These are phyloP conservation scores for Cryphonectria naterciae DNA, from an alignment of 2,329 filamentous ascomycete species.

Conservation along the genomic window DNA sequence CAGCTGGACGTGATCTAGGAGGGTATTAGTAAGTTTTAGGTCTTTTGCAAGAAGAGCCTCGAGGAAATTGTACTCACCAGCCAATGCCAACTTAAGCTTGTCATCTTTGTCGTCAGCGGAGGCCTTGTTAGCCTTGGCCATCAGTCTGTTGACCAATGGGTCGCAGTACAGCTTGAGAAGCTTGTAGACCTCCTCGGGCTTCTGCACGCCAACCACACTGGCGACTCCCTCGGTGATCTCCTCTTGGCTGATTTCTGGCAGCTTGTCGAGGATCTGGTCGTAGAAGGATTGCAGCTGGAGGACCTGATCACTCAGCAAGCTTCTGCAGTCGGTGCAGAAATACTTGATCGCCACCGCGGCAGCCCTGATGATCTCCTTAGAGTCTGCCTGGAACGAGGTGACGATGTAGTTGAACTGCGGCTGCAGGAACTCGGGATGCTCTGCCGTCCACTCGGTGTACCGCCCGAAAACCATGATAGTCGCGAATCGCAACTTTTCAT, in stretches of 20 bases:
- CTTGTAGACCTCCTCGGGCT: constrained; percentile 76
- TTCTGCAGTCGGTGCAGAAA: constrained; percentile 93
- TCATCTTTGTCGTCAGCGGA: constrained; percentile 66
- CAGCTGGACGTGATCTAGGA: constrained; percentile 83
- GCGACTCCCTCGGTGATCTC: constrained; percentile 96
- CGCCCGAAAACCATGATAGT: constrained; percentile 96
- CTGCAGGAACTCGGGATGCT: constrained; percentile 90
- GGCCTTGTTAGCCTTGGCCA: constrained; percentile 84
- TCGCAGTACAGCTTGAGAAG: constrained; percentile 92
- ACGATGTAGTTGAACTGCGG: constrained; percentile 96
- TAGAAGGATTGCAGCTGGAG: constrained; percentile 90
- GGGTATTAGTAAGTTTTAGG: constrained; percentile 27
- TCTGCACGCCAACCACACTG: constrained; percentile 86
- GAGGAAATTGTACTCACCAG: constrained; percentile 57
- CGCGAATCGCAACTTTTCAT: constrained; percentile 97
- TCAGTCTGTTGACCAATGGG: constrained; percentile 82
- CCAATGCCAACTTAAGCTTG: constrained; percentile 76
- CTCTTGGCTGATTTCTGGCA: constrained; percentile 87
- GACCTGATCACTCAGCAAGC: constrained; percentile 82
- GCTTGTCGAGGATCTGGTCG: constrained; percentile 81
- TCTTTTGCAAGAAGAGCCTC: background rate
- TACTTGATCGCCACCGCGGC: constrained; percentile 95
- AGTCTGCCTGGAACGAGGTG: constrained; percentile 84
- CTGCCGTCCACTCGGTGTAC: constrained; percentile 97
- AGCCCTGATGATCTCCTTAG: constrained; percentile 87